These are phyloP conservation scores for Nymphaea colorata DNA, from an alignment of 164 flowering plant genomes.

Conservation along the genomic window DNA sequence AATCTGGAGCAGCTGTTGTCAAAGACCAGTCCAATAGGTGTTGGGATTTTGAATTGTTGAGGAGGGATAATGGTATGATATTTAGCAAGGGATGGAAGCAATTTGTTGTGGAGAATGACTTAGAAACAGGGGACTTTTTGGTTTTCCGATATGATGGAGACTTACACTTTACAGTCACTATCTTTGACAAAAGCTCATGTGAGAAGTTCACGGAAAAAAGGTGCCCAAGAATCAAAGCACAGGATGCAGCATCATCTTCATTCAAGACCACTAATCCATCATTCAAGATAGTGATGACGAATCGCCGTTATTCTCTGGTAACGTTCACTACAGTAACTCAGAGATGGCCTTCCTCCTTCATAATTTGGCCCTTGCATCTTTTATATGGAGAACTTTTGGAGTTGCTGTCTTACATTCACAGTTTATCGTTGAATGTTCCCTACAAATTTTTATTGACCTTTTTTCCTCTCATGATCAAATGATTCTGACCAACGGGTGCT, in stretches of 20 bases:
- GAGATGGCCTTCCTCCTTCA: too few relatives aligned
- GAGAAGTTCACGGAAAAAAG: conserved; percentile 20
- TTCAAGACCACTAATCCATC: background rate
- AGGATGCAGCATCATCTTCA: background rate
- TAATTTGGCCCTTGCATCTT: too few relatives aligned
- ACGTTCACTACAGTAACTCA: too few relatives aligned
- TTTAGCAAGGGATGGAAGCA: conserved; percentile 40
- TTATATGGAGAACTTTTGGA: too few relatives aligned
- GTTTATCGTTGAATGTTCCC: background rate
- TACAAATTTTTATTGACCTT: too few relatives aligned
- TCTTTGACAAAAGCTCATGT: conserved; percentile 45
- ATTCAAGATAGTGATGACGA: background rate
- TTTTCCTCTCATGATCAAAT: background rate
- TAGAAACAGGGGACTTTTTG: conserved; percentile 39
- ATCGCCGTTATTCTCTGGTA: background rate
- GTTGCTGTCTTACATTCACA: too few relatives aligned
- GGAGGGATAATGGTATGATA: conserved; percentile 17
- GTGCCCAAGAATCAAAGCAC: background rate
- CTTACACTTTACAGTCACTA: conserved; percentile 35
- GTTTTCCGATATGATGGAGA: conserved; percentile 59
- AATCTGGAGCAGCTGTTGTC: conserved; percentile 25
- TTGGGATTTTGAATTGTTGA: conserved; percentile 33
- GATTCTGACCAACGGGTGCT: background rate
- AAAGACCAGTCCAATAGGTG: conserved; percentile 40
- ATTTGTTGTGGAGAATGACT: conserved; percentile 37